Evolutionary conservation across 306 rosid species (phyloP).

Genomic region (Acacia confusa): DNA sequence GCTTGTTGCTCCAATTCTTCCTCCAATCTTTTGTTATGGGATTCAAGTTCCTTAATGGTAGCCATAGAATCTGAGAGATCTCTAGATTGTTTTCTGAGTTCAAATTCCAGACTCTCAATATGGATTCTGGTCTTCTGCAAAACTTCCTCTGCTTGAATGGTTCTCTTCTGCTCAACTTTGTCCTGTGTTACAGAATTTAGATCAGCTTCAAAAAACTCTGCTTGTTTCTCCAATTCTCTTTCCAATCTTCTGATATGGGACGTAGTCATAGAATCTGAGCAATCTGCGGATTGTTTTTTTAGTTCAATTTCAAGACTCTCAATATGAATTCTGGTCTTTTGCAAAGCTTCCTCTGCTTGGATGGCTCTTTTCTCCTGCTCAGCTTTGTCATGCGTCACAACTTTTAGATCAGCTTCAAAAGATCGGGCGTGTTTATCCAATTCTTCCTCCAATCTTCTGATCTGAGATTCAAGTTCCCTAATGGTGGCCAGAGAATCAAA

Average conservation of each 20-base stretch:
- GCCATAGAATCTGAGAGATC: constrained; percentile 67
- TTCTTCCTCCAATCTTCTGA: constrained; percentile 68
- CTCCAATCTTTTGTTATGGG: constrained; percentile 58
- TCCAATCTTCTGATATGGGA: constrained; percentile 58
- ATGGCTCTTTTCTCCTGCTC: constrained; percentile 92
- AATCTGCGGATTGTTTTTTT: constrained; percentile 60
- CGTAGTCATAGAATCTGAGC: constrained; percentile 63
- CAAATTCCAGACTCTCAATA: constrained; percentile 55
- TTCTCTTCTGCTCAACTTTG: constrained; percentile 84
- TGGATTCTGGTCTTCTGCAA: constrained; percentile 59
- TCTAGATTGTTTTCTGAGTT: constrained; percentile 61
- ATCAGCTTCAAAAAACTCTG: constrained; percentile 68
- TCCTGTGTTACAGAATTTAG: constrained; percentile 54
- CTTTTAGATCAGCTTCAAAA: constrained; percentile 76
- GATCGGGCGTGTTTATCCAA: constrained; percentile 66
- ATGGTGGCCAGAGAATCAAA: constrained; percentile 64
- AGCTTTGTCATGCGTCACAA: constrained; percentile 56
- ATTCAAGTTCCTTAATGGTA: constrained; percentile 58
- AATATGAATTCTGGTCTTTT: constrained; percentile 48
- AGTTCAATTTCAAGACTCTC: constrained; percentile 64
- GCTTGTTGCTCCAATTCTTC: constrained; percentile 76
- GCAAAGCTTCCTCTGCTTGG: constrained; percentile 78
- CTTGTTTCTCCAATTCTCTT: constrained; percentile 74
- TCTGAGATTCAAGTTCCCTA: constrained; percentile 60
- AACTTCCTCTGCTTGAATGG: constrained; percentile 84